phyloP scores from a whole-genome alignment of 2,329 filamentous ascomycete species.

The Rhinocladiella similis region DNA sequence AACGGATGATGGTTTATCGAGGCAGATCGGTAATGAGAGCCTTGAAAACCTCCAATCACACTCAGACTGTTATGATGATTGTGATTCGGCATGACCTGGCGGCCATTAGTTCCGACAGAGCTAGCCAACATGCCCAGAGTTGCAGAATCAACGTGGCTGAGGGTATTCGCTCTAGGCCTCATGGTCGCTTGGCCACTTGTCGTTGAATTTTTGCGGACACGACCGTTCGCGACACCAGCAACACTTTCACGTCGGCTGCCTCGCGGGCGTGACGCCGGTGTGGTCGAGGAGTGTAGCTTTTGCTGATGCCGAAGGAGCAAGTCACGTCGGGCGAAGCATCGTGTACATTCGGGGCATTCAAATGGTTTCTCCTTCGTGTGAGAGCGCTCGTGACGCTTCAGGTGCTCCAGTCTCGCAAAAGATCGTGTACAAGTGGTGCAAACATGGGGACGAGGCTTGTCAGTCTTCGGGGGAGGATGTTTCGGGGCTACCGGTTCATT shows the following conservation, averaged over 20 bases:
- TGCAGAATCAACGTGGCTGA: constrained; percentile 83
- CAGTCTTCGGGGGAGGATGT: constrained; percentile 80
- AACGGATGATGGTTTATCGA: constrained; percentile 67
- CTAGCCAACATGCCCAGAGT: constrained; percentile 72
- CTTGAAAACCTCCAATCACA: constrained; percentile 57
- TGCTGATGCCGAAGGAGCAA: constrained; percentile 93
- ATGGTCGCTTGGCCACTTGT: constrained; percentile 62
- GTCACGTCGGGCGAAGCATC: constrained; percentile 93
- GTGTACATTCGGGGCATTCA: constrained; percentile 88
- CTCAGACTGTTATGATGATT: constrained; percentile 75
- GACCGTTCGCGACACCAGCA: constrained; percentile 64
- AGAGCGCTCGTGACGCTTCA: constrained; percentile 97
- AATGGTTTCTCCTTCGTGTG: constrained; percentile 99
- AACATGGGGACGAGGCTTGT: constrained; percentile 94
- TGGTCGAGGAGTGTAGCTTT: constrained; percentile 93
- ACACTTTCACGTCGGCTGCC: constrained; percentile 83
- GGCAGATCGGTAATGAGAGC: constrained; percentile 71
- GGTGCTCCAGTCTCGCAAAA: constrained; percentile 90
- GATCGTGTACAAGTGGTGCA: constrained; percentile 88
- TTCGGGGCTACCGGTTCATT: constrained; percentile 3
- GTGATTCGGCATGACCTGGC: constrained; percentile 51
- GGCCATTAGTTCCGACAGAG: constrained; percentile 32
- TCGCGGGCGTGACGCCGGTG: constrained; percentile 80
- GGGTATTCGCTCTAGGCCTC: constrained; percentile 91
- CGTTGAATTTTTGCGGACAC: constrained; percentile 90